Evolutionary conservation across 1,284 basidiomycete genomes (phyloP).

Genomic region (Boletus mariae): DNA sequence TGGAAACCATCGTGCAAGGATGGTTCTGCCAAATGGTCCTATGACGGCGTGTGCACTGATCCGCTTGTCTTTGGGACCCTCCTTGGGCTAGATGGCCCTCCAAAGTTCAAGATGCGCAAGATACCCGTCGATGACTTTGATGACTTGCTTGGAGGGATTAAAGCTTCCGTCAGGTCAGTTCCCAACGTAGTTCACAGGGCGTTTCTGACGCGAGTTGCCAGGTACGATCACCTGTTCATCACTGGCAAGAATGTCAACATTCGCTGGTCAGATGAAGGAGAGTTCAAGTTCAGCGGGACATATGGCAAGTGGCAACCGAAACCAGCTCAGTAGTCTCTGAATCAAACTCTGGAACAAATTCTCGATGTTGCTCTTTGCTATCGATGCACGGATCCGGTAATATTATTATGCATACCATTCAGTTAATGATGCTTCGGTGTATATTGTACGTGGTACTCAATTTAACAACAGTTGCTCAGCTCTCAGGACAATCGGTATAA

Average conservation of each 20-base stretch:
- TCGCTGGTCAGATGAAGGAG: conserved; percentile 48
- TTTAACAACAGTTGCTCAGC: conserved; percentile 12
- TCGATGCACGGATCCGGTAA: neutral
- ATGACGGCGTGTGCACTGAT: conserved; percentile 54
- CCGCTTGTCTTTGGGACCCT: conserved; percentile 50
- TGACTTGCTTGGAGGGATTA: conserved; percentile 34
- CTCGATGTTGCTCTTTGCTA: neutral
- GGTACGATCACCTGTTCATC: conserved; percentile 33
- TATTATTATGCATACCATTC: neutral
- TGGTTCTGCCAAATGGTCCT: conserved; percentile 46
- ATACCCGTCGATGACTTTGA: conserved; percentile 44
- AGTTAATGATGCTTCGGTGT: neutral
- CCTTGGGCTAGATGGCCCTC: conserved; percentile 43
- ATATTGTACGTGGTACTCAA: conserved; percentile 7
- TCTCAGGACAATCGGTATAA: conserved; percentile 25
- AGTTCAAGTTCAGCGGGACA: conserved; percentile 50
- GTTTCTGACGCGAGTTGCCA: neutral
- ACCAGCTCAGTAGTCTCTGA: neutral
- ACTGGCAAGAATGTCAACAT: conserved; percentile 45
- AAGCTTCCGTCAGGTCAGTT: conserved; percentile 29
- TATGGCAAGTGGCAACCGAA: conserved; percentile 33
- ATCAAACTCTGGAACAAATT: neutral
- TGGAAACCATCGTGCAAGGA: conserved; percentile 54
- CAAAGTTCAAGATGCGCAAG: conserved; percentile 54
- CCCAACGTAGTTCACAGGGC: neutral